Evolutionary conservation across 192 early-diverging fungal species (phyloP).

Genomic region (Umbelopsis sp.): DNA sequence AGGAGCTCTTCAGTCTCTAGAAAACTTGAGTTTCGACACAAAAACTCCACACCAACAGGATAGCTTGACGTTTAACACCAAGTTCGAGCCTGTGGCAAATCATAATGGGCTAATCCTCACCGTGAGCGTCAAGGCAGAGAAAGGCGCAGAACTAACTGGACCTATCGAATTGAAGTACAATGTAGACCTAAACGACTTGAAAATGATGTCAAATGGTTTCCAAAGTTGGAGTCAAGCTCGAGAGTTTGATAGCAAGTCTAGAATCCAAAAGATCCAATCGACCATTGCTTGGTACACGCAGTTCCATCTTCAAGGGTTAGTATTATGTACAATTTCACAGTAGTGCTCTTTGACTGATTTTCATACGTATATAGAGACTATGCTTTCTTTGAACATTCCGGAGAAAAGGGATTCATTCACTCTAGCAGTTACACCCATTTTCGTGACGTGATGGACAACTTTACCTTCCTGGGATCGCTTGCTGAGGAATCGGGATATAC

Average conservation of each 20-base stretch:
- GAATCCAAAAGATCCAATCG: slow-evolving; percentile 40
- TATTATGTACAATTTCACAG: neutral
- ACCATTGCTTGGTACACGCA: slow-evolving; percentile 37
- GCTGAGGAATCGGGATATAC: slow-evolving; percentile 49
- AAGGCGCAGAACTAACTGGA: slow-evolving; percentile 19
- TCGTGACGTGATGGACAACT: slow-evolving; percentile 38
- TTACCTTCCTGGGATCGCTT: slow-evolving; percentile 41
- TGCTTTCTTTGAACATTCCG: slow-evolving; percentile 45
- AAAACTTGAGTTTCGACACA: neutral
- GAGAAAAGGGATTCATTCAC: slow-evolving; percentile 46
- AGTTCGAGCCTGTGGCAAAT: slow-evolving; percentile 9
- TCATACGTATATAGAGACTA: slow-evolving; percentile 21
- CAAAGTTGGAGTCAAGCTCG: slow-evolving; percentile 51
- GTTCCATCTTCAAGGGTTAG: slow-evolving; percentile 40
- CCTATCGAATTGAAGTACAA: slow-evolving; percentile 26
- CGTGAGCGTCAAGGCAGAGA: slow-evolving; percentile 17
- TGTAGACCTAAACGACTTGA: slow-evolving; percentile 22
- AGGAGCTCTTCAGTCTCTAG: slow-evolving; percentile 1
- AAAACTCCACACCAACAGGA: neutral
- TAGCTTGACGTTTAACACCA: neutral
- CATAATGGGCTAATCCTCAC: slow-evolving; percentile 15
- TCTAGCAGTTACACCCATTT: slow-evolving; percentile 49
- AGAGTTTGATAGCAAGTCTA: slow-evolving; percentile 32
- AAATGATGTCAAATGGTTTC: slow-evolving; percentile 50
- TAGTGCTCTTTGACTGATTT: neutral